Percentiles rank a stretch among this genome's conserved stretches.
Evolutionary conservation across 345 rosid species (phyloP).

Genomic region (Camelina laxa): DNA sequence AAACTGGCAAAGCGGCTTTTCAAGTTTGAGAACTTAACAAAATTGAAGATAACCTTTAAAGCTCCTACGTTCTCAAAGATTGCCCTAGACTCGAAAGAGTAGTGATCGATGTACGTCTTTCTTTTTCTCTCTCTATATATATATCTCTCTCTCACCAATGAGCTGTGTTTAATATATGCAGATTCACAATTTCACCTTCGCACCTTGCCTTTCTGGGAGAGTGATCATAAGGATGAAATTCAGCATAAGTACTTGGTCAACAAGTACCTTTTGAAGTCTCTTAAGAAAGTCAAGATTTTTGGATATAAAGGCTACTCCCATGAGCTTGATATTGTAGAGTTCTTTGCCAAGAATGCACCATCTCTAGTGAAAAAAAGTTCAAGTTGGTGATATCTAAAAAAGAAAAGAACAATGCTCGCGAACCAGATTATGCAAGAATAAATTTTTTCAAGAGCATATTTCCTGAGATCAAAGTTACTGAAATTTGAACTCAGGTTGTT

Average conservation of each 20-base stretch:
- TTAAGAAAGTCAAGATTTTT: slow-evolving; percentile 21
- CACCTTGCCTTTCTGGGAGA: slow-evolving; percentile 6
- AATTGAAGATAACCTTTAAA: neutral
- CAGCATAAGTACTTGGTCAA: neutral
- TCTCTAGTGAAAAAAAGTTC: slow-evolving; percentile 6
- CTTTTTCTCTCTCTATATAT: neutral
- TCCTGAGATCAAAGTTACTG: neutral
- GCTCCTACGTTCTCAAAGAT: slow-evolving; percentile 18
- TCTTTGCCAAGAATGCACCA: slow-evolving; percentile 17
- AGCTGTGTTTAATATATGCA: slow-evolving; percentile 9
- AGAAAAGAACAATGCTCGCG: rapidly evolving
- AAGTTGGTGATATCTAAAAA: neutral
- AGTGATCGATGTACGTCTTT: slow-evolving; percentile 16
- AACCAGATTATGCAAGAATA: neutral
- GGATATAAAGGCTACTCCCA: slow-evolving; percentile 26
- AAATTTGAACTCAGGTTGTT: neutral
- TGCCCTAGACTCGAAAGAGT: slow-evolving; percentile 24
- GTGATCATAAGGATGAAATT: neutral
- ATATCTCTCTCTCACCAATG: too few species aligned
- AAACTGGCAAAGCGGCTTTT: neutral
- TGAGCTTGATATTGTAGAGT: slow-evolving; percentile 28
- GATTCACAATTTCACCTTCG: slow-evolving; percentile 31
- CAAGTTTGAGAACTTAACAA: neutral
- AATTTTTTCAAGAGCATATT: neutral
- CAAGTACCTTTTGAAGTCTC: neutral